Base-by-base conservation (phyloP, 1,139 yeast species). In the Hemisphaericaspora xylofermentans region DNA sequence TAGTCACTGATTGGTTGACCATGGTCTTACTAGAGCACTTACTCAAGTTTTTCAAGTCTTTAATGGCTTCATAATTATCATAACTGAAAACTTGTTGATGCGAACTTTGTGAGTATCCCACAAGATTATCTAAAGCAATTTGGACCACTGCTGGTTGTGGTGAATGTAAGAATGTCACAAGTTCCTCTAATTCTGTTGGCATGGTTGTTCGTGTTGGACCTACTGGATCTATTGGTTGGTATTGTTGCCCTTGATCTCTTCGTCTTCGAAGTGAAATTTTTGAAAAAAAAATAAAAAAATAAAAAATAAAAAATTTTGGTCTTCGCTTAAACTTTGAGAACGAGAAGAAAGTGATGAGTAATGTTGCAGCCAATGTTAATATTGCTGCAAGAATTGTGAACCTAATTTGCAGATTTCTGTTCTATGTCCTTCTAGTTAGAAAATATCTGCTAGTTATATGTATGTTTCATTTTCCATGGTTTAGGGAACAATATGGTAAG, bases 121-220 rank as follows among this genome's bases (percentile, higher is more conserved):
- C 91, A 40, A 91, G 64, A 57, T 88, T 82, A 52, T 87, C 94
- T 41, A 91, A 69, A 0, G 98, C 98, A 43, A 91, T 82, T 52
- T 84, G 89, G 43, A 86, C 81, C 24, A 89, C 88, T 7, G 88
- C 86, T 3, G 88, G 84, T 55, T 87, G 91, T 2, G 86, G 84
- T 7, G 91, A 80, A 60, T 88, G 96, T 47, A 93, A 72, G 61
- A 93, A 91, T 38, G 76, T 80, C 16, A 91, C 96, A 37, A 89
- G 68, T 57, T 82, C 85, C 63, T 79, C 84, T 43, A 80, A 60
- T 58, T 80, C 82, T 5, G 79, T 65, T 19, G 85, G 81, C 85
- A 80, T 80, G 16, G 38, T 37, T 34, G 17, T 14, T 3, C 9
- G 22, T 4, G 15, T 26, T 6, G 21, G 26, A n/a, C n/a, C n/a